phyloP scores from a whole-genome alignment of 352 stramenopile genomes.

The Pythium aquatile region DNA sequence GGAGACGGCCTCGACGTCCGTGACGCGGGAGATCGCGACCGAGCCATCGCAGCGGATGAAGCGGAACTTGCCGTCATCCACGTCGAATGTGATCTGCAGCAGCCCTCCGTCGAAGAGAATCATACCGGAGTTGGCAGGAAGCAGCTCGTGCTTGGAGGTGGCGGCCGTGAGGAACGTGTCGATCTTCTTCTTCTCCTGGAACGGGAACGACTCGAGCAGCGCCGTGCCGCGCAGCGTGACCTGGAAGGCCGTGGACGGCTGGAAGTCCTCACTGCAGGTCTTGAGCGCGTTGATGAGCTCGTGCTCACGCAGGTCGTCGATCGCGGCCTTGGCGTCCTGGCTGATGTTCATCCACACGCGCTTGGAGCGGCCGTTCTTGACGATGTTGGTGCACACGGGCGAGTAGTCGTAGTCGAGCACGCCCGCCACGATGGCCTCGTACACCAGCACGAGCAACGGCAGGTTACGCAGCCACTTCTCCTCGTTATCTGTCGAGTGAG shows the following conservation, averaged over 20 bases:
- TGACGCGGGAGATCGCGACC: slow-evolving; percentile 92
- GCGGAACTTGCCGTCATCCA: slow-evolving; percentile 86
- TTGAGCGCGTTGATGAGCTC: slow-evolving; percentile 95
- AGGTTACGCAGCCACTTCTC: slow-evolving; percentile 96
- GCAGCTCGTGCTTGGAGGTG: slow-evolving; percentile 28
- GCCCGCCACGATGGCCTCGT: slow-evolving; percentile 94
- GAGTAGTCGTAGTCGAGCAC: slow-evolving; percentile 97
- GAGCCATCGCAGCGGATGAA: slow-evolving; percentile 81
- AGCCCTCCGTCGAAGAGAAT: slow-evolving; percentile 91
- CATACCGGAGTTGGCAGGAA: slow-evolving; percentile 69
- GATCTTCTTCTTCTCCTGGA: slow-evolving; percentile 48
- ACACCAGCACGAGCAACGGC: slow-evolving; percentile 95
- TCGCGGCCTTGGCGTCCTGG: slow-evolving; percentile 94
- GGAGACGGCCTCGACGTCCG: slow-evolving; percentile 95
- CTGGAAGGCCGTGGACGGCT: slow-evolving; percentile 96
- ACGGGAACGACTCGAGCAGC: slow-evolving; percentile 42
- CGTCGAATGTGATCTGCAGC: slow-evolving; percentile 91
- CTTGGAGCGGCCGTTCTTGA: slow-evolving; percentile 85
- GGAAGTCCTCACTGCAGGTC: slow-evolving; percentile 92
- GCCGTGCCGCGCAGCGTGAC: slow-evolving; percentile 42
- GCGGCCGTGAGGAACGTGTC: slow-evolving; percentile 54
- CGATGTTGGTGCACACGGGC: slow-evolving; percentile 92
- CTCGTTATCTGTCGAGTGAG: slow-evolving; percentile 85
- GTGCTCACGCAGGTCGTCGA: slow-evolving; percentile 95
- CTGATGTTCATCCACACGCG: slow-evolving; percentile 94